Evolutionary conservation across 345 rosid species (phyloP), one percentile per base, ranked within the genome.

Genomic region (Hibiscus trionum): DNA sequence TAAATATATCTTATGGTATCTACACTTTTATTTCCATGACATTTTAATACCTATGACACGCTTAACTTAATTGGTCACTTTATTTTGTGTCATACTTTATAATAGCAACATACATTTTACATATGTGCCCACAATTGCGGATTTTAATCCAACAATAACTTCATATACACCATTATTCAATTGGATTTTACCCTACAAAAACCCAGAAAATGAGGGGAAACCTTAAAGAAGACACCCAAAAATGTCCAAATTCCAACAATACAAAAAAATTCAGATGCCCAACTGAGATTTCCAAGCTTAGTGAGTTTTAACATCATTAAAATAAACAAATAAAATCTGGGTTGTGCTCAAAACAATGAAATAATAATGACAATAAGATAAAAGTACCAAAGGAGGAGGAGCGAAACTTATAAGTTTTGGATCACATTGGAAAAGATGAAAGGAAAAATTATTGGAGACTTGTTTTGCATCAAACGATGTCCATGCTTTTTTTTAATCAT

Each of bases 381-480:
- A 33, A 6, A 61, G 42, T 29, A 27, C 58, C 19, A 27, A 31
- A 69, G 21, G 72, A 52, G 66, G 31, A 29, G 31, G 3, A 10
- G 59, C 59, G 59, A 55, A 55, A 55, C 59, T 55, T 55, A 55
- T 27, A 26, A 10, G 59, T 55, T 55, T 55, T 55, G 7, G 7
- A 53, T 21, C 24, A n/a, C 21, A 53, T 53, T 21, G 58, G n/a
- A 53, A 53, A 53, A 14, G 56, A 29, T 29, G 31, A 29, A 29
- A 50, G 37, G 72, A 52, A 69, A 79, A 75, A 72, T 59, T 50
- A n/a, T n/a, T 16, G 67, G 60, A 21, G 57, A 9, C 47, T 63
- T 60, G 74, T 39, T 76, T 78, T 69, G 19, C 71, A 73, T 75
- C 73, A 75, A 61, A 65, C 57, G 61, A 69, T 49, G 65, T 21